Conservation (phyloP, 257 asterid species). For the Penstemon newberryi region DNA sequence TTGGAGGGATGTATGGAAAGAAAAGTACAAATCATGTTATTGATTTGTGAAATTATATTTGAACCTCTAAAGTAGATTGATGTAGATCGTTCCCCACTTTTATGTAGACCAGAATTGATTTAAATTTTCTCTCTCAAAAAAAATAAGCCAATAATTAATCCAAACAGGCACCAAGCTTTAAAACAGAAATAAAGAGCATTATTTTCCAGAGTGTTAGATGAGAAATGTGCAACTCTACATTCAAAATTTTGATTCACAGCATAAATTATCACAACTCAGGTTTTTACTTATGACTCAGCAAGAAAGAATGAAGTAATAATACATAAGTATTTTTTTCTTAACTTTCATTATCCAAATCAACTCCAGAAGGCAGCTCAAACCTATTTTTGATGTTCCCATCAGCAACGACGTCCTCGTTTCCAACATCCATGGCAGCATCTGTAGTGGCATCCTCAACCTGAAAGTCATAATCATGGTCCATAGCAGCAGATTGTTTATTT, state of each 20-base stretch:
- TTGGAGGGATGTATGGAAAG: too few relatives aligned
- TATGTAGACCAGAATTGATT: too few relatives aligned
- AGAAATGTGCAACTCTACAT: background rate
- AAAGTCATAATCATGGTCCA: conserved; percentile 70
- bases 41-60: too few relatives aligned
- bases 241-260: background rate
- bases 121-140: too few relatives aligned
- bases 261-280: background rate
- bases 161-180: too few relatives aligned
- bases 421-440: conserved; percentile 52
- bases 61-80: too few relatives aligned
- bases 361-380: conserved; percentile 70
- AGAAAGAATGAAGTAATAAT: background rate
- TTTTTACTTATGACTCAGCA: too few relatives aligned
- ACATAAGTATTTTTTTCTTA: background rate
- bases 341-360: conserved; percentile 52
- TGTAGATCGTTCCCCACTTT: too few relatives aligned
- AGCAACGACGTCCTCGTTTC: conserved; percentile 27
- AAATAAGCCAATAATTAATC: too few relatives aligned
- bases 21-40: too few relatives aligned
- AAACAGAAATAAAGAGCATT: too few relatives aligned
- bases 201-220: too few relatives aligned
- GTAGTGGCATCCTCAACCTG: conserved; percentile 57
- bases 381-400: conserved; percentile 39
- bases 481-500: conserved; percentile 36